Conservation (phyloP, 768 basidiomycete genomes). For the Lactifluus subvellereus region DNA sequence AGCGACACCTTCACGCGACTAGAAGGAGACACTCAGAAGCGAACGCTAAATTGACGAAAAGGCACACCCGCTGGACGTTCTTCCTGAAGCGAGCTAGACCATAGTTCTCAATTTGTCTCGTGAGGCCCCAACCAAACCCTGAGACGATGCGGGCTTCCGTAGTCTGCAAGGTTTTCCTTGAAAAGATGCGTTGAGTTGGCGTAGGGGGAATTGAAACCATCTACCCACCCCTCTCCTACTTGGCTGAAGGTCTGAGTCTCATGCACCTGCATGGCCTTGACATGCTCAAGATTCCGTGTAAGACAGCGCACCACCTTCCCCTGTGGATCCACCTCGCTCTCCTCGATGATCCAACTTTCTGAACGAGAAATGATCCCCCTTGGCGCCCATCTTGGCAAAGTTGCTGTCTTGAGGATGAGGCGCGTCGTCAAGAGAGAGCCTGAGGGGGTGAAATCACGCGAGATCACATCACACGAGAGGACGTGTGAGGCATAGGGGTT, state of each 20-base stretch:
- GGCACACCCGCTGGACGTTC: slow-evolving; percentile 73
- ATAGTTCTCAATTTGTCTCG: slow-evolving; percentile 80
- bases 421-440: slow-evolving; percentile 82
- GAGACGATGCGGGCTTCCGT: slow-evolving; percentile 88
- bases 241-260: slow-evolving; percentile 74
- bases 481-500: slow-evolving; percentile 94
- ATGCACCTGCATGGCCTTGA: slow-evolving; percentile 89
- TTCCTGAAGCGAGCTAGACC: slow-evolving; percentile 81
- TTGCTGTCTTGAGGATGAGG: slow-evolving; percentile 86
- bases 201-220: neutral
- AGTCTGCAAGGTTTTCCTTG: slow-evolving; percentile 73
- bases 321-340: slow-evolving; percentile 86
- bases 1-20: slow-evolving; percentile 87
- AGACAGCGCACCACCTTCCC: slow-evolving; percentile 69
- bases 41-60: slow-evolving; percentile 3
- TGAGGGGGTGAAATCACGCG: slow-evolving; percentile 62
- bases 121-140: slow-evolving; percentile 85
- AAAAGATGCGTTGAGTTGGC: slow-evolving; percentile 6
- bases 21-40: slow-evolving; percentile 18
- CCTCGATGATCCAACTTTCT: slow-evolving; percentile 93
- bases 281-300: slow-evolving; percentile 89
- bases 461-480: slow-evolving; percentile 92
- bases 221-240: slow-evolving; percentile 55
- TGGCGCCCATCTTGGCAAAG: slow-evolving; percentile 90
- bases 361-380: slow-evolving; percentile 75